Conservation (phyloP, 108 stramenopile species). For the Cyclotella kingstonii region DNA sequence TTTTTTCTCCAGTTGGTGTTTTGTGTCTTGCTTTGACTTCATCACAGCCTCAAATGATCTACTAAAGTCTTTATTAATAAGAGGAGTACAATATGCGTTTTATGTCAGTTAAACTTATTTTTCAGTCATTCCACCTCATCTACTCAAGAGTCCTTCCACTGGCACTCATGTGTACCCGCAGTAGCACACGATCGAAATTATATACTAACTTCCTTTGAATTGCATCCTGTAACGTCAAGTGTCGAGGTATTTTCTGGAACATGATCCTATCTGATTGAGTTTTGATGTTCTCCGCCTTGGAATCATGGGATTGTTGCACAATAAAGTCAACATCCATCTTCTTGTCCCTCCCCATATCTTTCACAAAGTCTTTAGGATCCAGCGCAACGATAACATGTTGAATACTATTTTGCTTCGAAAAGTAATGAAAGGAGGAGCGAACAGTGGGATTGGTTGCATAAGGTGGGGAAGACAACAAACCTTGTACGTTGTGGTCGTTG, state of each 20-base stretch:
- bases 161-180: constrained; percentile 1
- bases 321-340: constrained; percentile 31
- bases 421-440: constrained; percentile 1
- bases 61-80: too few relatives aligned
- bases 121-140: not conserved
- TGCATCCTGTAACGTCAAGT: constrained; percentile 33
- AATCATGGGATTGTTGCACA: constrained; percentile 8
- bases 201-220: constrained; percentile 36
- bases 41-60: too few relatives aligned
- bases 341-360: not conserved
- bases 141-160: not conserved
- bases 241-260: constrained; percentile 1
- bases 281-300: not conserved
- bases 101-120: not conserved
- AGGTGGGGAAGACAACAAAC: too few relatives aligned
- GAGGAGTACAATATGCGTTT: too few relatives aligned
- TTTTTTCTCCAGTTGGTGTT: too few relatives aligned
- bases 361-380: too few relatives aligned
- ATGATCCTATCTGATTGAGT: not conserved
- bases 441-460: not conserved
- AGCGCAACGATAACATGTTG: not conserved
- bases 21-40: too few relatives aligned
- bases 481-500: too few relatives aligned
- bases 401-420: constrained; percentile 47
- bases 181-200: constrained; percentile 48